A percentile compares a stretch with the other conserved stretches of the same genome.
Evolutionary conservation across 2,329 filamentous ascomycete genomes (phyloP).

Genomic region (Aspergillus ochraceus): DNA sequence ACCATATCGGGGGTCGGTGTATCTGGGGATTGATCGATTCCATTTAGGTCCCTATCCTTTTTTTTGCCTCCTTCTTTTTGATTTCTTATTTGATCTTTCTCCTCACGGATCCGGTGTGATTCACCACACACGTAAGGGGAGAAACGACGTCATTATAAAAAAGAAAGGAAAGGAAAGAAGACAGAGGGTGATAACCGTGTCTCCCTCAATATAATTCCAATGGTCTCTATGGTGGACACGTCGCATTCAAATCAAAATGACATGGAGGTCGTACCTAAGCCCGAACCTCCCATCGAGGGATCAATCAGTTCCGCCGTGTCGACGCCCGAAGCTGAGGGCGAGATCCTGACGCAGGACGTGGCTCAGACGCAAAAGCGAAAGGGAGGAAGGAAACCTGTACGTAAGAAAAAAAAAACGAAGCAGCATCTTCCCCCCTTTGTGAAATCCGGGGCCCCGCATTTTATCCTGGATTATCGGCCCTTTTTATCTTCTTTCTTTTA

Average conservation of each 20-base stretch:
- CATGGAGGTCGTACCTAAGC: conserved; percentile 42
- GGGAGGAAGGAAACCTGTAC: conserved; percentile 94
- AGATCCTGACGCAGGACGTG: conserved; percentile 42
- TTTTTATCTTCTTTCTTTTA: conserved; percentile 14
- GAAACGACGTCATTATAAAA: conserved; percentile 8
- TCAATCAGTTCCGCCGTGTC: conserved; percentile 48
- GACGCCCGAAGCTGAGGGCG: conserved; percentile 46
- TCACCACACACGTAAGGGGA: conserved; percentile 13
- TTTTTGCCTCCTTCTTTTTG: neutral
- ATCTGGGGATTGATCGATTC: neutral
- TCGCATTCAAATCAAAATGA: conserved; percentile 42
- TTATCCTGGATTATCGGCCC: conserved; percentile 21
- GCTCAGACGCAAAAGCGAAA: conserved; percentile 78
- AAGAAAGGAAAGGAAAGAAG: conserved; percentile 3
- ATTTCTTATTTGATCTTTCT: conserved; percentile 5
- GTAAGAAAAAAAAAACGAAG: conserved; percentile 33
- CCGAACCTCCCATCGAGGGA: conserved; percentile 42
- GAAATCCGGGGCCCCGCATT: conserved; percentile 33
- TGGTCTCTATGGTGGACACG: conserved; percentile 48
- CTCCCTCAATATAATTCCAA: conserved; percentile 26
- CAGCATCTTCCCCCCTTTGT: conserved; percentile 12
- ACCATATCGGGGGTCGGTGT: neutral
- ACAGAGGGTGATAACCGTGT: conserved; percentile 2
- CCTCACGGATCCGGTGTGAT: conserved; percentile 5
- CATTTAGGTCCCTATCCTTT: neutral